These are phyloP conservation scores for Lentinula lateritia DNA, from an alignment of 768 basidiomycete genomes.

Conservation along the genomic window DNA sequence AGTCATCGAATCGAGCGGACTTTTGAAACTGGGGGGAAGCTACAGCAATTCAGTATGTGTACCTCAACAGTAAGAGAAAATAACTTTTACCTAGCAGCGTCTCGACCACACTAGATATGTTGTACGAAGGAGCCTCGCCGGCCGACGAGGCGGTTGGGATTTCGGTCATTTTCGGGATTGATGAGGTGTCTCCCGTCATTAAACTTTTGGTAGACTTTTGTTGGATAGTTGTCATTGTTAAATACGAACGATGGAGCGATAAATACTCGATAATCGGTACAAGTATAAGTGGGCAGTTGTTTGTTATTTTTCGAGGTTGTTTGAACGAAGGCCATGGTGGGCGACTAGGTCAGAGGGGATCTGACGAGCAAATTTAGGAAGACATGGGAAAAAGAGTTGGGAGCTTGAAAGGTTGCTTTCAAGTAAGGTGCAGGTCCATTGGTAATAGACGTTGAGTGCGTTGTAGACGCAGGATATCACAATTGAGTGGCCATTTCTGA, in stretches of 20 bases:
- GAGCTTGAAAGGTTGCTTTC: conserved; percentile 56
- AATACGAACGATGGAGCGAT: conserved; percentile 53
- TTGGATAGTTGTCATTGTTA: conserved; percentile 55
- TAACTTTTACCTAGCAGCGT: conserved; percentile 8
- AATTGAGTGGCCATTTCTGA: conserved; percentile 39
- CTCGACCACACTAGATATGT: conserved; percentile 5
- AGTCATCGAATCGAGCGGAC: conserved; percentile 5
- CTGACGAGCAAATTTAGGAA: conserved; percentile 46
- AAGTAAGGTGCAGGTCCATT: conserved; percentile 25
- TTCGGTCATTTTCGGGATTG: conserved; percentile 7
- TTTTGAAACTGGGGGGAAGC: conserved; percentile 1
- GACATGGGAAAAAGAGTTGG: conserved; percentile 46
- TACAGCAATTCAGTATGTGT: neutral
- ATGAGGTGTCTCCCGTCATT: neutral
- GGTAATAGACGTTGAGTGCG: conserved; percentile 31
- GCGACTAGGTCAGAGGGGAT: conserved; percentile 63
- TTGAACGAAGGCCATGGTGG: conserved; percentile 74
- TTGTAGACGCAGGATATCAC: conserved; percentile 44
- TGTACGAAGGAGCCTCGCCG: conserved; percentile 16
- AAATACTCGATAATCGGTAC: conserved; percentile 35
- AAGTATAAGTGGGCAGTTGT: conserved; percentile 29
- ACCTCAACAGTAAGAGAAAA: neutral
- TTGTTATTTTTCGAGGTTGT: conserved; percentile 49
- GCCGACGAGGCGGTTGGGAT: neutral
- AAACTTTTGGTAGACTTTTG: conserved; percentile 27